Base-by-base conservation (phyloP, 2,329 filamentous ascomycete species). In the Alternaria metachromatica region DNA sequence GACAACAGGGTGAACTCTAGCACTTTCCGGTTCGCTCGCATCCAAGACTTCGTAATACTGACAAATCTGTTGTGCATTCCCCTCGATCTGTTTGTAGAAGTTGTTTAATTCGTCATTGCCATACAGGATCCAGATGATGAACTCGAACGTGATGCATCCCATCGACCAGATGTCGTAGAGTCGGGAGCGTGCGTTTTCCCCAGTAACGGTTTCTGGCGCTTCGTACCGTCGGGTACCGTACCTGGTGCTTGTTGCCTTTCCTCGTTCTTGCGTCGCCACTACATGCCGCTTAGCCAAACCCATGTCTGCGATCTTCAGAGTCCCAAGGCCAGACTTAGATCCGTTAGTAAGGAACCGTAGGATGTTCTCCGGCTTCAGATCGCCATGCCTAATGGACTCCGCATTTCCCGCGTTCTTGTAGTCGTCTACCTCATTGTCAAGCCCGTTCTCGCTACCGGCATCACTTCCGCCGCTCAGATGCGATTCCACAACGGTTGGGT, bases 91-190 rank as follows among this genome's bases (percentile, higher is more conserved):
- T 20, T 45, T 55, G 46, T 62, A 57, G 46, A 66, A 60, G 6
- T 58, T 30, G 7, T 21, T 28, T 3, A 63, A 23, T 3, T 56
- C 55, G 2, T 69, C 45, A 1, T 63, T 55, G 1, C 74, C 74
- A 26, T 72, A 69, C 0, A 76, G 25, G 0, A 76, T 13, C 74
- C 73, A 76, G 1, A 75, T 58, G 6, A 72, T 60, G 33, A 68
- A 72, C 44, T 76, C 71, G 1, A 76, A 53, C 6, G 53, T 66
- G n/a, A 76, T 69, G 55, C 74, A 76, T 7, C 74, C 74, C 66
- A 76, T 69, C 0, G 71, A 64, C 73, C 73, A 76, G 1, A 74
- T 37, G 18, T 76, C 72, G 28, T 67, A 73, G 0, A 67, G 58
- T 0, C 72, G 71, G 9, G 69, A 73, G 11, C 20, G 21, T 11